Evolutionary conservation across 2,329 filamentous ascomycete genomes (phyloP).

Genomic region (Exophiala mesophila): DNA sequence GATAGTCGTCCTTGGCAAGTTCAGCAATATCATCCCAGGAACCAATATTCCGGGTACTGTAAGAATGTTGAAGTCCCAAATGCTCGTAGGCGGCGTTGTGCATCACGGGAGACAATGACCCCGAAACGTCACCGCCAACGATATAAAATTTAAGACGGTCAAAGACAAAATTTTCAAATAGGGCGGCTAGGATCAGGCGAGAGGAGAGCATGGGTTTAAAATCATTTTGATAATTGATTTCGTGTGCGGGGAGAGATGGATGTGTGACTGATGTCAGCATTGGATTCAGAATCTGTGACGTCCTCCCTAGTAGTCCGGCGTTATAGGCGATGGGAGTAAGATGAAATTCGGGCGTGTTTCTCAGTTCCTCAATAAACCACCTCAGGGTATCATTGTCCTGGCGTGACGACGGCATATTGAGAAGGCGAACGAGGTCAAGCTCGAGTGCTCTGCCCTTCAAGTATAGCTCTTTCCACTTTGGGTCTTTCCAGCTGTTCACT

Average conservation of each 20-base stretch:
- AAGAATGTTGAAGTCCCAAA: constrained; percentile 38
- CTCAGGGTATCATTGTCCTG: constrained; percentile 36
- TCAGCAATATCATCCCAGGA: constrained; percentile 36
- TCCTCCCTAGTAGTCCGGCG: constrained; percentile 36
- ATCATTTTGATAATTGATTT: constrained; percentile 23
- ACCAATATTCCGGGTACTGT: constrained; percentile 35
- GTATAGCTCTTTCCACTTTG: constrained; percentile 16
- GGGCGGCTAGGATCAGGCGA: constrained; percentile 28
- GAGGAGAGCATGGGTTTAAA: constrained; percentile 29
- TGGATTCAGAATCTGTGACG: constrained; percentile 41
- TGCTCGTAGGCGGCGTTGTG: constrained; percentile 39
- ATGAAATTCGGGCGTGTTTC: constrained; percentile 30
- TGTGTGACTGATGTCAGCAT: constrained; percentile 40
- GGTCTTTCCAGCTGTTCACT: constrained; percentile 15
- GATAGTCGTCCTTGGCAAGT: constrained; percentile 35
- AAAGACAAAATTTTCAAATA: constrained; percentile 39
- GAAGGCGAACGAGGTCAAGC: constrained; percentile 38
- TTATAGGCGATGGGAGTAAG: constrained; percentile 39
- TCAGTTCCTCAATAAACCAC: constrained; percentile 36
- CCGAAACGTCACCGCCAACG: constrained; percentile 38
- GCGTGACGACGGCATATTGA: constrained; percentile 32
- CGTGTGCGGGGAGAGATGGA: constrained; percentile 29
- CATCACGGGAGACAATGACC: constrained; percentile 41
- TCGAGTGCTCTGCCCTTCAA: constrained; percentile 34
- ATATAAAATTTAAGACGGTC: constrained; percentile 41